Evolutionary conservation across 169 alveolate genomes (phyloP).

Genomic region (Plasmodium malariae): DNA sequence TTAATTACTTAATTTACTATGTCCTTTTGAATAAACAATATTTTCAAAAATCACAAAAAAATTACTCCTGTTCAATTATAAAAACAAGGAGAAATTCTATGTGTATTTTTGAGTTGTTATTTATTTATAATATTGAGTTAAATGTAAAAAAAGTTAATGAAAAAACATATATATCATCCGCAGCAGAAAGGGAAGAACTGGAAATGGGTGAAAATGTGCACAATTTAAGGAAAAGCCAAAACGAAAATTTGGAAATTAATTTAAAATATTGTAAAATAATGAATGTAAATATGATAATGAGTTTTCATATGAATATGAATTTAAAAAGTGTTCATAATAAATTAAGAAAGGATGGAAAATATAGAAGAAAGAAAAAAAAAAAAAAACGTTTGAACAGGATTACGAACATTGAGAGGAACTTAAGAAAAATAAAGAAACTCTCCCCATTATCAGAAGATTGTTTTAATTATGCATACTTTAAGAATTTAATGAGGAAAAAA

Average conservation of each 20-base stretch:
- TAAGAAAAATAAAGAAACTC: background rate
- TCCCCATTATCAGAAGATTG: conserved; percentile 1
- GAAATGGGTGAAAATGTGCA: background rate
- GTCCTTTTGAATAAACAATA: conserved; percentile 15
- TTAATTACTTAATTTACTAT: background rate
- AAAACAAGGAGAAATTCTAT: conserved; percentile 16
- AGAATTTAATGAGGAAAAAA: conserved; percentile 21
- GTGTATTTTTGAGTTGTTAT: conserved; percentile 2
- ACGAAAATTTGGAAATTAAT: background rate
- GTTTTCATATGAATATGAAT: too few species aligned
- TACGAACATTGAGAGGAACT: too few species aligned
- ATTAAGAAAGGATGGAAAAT: too few species aligned
- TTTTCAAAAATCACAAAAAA: conserved; percentile 4
- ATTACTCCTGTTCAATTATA: background rate
- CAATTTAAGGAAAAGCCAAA: background rate
- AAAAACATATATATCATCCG: background rate
- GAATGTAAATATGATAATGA: too few species aligned
- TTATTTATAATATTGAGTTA: background rate
- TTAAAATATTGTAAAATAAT: too few species aligned
- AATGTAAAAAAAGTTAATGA: background rate
- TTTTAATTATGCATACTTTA: background rate
- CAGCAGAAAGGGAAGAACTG: background rate
- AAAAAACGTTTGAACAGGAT: too few species aligned
- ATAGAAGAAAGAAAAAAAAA: too few species aligned
- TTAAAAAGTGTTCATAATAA: too few species aligned